Conservation (phyloP, 768 basidiomycete species). For the Aureoboletus auriporus region DNA sequence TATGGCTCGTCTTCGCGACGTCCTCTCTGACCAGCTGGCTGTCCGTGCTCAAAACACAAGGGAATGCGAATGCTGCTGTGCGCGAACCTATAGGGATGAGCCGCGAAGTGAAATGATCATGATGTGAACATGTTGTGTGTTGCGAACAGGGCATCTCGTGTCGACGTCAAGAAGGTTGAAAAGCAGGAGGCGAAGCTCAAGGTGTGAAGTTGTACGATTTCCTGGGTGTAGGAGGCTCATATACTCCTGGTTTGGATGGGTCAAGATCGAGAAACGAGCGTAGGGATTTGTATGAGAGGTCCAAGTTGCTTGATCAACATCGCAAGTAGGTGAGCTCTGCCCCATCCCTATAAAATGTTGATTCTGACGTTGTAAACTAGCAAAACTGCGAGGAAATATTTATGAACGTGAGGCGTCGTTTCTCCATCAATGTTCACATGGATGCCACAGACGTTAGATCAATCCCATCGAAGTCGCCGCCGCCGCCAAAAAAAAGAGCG, state of each 20-base stretch:
- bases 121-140: neutral
- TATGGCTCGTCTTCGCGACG: conserved; percentile 58
- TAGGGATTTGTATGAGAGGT: conserved; percentile 91
- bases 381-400: conserved; percentile 99
- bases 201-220: conserved; percentile 32
- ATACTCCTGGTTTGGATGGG: conserved; percentile 38
- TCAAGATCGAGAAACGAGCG: conserved; percentile 96
- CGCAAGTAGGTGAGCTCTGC: conserved; percentile 67
- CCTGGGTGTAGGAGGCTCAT: neutral
- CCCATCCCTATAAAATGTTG: neutral
- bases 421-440: neutral
- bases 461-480: conserved; percentile 85
- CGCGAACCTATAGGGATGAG: no score
- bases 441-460: conserved; percentile 43
- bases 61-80: conserved; percentile 62
- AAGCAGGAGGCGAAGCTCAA: conserved; percentile 96
- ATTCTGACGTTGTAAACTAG: conserved; percentile 33
- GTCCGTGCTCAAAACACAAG: conserved; percentile 66
- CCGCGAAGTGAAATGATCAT: no score
- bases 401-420: conserved; percentile 67
- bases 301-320: conserved; percentile 89
- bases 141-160: conserved; percentile 69
- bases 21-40: conserved; percentile 63
- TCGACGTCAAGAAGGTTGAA: conserved; percentile 93
- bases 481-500: conserved; percentile 88